These are phyloP conservation scores for Neoboletus subvelutipes DNA, from an alignment of 768 basidiomycete genomes.

Conservation along the genomic window DNA sequence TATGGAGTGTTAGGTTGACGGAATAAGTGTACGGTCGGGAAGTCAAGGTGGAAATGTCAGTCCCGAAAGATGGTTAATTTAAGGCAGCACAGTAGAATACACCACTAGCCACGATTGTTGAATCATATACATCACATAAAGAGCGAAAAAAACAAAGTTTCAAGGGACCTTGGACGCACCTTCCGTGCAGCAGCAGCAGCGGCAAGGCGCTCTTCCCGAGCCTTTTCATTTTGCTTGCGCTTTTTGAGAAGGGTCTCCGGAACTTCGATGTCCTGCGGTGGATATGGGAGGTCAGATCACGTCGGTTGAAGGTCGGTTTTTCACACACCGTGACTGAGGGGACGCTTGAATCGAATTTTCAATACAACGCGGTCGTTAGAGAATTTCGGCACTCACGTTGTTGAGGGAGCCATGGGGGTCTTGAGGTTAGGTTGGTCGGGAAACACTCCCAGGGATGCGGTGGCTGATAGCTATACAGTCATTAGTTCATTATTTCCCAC, in stretches of 20 bases:
- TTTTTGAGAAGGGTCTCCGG: slow-evolving; percentile 99
- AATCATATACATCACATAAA: slow-evolving; percentile 79
- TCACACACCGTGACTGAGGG: slow-evolving; percentile 47
- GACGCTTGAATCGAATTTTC: slow-evolving; percentile 33
- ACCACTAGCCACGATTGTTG: slow-evolving; percentile 71
- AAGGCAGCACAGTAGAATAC: slow-evolving; percentile 65
- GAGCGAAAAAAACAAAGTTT: slow-evolving; percentile 21
- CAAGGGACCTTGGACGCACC: slow-evolving; percentile 48
- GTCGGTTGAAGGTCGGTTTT: not conserved
- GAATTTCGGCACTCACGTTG: slow-evolving; percentile 44
- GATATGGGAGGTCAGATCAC: slow-evolving; percentile 11
- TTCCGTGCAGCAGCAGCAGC: slow-evolving; percentile 85
- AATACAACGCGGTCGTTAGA: not conserved
- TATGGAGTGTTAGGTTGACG: slow-evolving; percentile 9
- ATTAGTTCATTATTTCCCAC: slow-evolving; percentile 33
- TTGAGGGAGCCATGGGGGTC: slow-evolving; percentile 48
- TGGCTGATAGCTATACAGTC: slow-evolving; percentile 43
- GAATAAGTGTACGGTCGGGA: slow-evolving; percentile 2
- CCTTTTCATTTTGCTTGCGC: slow-evolving; percentile 97
- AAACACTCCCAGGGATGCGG: slow-evolving; percentile 20
- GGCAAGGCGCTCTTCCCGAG: slow-evolving; percentile 86
- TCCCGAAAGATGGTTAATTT: slow-evolving; percentile 88
- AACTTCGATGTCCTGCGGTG: slow-evolving; percentile 81
- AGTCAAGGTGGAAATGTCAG: slow-evolving; percentile 39
- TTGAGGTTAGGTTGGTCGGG: slow-evolving; percentile 39